Conservation (phyloP, 768 basidiomycete genomes). For the Porpolomopsis calyptriformis region DNA sequence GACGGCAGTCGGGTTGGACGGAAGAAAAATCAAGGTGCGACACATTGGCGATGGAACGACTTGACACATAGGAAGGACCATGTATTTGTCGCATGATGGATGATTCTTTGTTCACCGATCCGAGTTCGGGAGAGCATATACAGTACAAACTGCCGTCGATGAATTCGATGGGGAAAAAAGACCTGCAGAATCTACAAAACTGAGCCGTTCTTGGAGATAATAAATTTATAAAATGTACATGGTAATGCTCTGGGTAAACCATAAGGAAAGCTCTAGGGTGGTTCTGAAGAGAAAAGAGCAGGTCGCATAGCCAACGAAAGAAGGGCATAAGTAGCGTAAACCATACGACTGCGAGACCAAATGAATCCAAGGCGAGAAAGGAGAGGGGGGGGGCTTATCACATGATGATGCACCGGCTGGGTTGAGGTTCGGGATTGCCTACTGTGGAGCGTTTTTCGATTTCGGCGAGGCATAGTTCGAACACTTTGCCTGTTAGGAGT, state of each 20-base stretch:
- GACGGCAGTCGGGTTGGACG: constrained; percentile 51
- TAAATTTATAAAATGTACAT: constrained; percentile 27
- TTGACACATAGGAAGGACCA: too few relatives aligned
- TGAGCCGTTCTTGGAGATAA: constrained; percentile 5
- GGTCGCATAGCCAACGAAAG: constrained; percentile 17
- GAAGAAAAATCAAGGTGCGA: constrained; percentile 51
- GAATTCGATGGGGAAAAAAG: constrained; percentile 1
- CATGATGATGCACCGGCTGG: constrained; percentile 44
- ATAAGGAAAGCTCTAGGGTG: constrained; percentile 8
- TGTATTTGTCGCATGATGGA: too few relatives aligned
- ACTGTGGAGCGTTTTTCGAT: constrained; percentile 66
- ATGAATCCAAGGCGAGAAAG: neutral
- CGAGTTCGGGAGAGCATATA: neutral
- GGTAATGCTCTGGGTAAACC: constrained; percentile 2
- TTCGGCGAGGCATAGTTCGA: constrained; percentile 73
- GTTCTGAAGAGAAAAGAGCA: constrained; percentile 12
- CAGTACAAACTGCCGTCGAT: constrained; percentile 1
- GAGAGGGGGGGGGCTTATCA: constrained; percentile 16
- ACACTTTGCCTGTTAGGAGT: constrained; percentile 54
- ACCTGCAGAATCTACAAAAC: neutral
- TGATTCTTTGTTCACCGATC: neutral
- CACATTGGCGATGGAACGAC: constrained; percentile 72
- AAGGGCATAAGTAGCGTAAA: constrained; percentile 11
- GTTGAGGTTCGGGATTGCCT: constrained; percentile 30
- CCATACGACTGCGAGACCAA: neutral